These are phyloP conservation scores for Plectosphaerella plurivora DNA, from an alignment of 2,329 filamentous ascomycete species.

Conservation along the genomic window DNA sequence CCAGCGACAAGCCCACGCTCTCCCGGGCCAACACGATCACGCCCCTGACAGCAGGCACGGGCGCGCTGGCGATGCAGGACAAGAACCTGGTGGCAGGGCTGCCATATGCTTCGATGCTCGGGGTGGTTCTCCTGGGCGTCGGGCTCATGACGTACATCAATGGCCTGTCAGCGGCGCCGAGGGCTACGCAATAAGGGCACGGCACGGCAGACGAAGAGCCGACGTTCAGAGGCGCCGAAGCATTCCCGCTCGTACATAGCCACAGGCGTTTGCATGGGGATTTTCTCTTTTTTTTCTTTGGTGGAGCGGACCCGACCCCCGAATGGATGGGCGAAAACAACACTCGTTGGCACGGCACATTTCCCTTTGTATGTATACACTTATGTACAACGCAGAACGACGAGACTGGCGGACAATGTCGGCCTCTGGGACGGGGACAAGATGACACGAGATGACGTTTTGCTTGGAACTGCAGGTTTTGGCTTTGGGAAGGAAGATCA, in stretches of 20 bases:
- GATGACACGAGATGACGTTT: too few species aligned
- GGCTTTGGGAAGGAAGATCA: not conserved
- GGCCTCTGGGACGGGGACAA: too few species aligned
- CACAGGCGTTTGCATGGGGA: not conserved
- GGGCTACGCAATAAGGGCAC: conserved; percentile 24
- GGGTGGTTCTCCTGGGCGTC: conserved; percentile 76
- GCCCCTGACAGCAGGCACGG: conserved; percentile 33
- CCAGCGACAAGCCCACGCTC: conserved; percentile 34
- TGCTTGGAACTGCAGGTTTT: not conserved
- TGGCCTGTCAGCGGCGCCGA: conserved; percentile 61
- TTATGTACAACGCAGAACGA: conserved; percentile 1
- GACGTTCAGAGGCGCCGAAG: not conserved
- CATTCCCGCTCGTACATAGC: not conserved
- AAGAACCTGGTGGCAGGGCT: conserved; percentile 50
- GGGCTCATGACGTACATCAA: conserved; percentile 85
- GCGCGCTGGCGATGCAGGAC: conserved; percentile 32
- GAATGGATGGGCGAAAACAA: not conserved
- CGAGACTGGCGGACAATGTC: not conserved
- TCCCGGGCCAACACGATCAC: conserved; percentile 47
- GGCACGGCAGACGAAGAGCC: not conserved
- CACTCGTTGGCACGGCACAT: not conserved
- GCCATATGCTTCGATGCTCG: conserved; percentile 77
- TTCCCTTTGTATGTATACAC: conserved; percentile 4
- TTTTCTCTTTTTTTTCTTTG: too few species aligned
- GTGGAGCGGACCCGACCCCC: too few species aligned